Evolutionary conservation across 805 yeast genomes (phyloP).

Genomic region (Saturnispora gosingensis): DNA sequence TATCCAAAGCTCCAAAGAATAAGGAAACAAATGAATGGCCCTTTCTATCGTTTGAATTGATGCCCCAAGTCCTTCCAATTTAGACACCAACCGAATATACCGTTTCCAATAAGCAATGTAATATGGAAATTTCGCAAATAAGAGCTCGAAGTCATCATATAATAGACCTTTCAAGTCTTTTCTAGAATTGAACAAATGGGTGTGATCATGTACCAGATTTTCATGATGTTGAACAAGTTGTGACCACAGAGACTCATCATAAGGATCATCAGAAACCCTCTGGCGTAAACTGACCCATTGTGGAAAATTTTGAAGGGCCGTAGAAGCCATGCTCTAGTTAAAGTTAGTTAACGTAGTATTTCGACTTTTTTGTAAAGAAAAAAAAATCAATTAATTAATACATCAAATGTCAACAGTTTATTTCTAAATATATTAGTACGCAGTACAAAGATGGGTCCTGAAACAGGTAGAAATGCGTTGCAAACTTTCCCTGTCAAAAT

Average conservation of each 20-base stretch:
- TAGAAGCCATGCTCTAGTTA: background rate
- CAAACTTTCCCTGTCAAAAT: slow-evolving; percentile 6
- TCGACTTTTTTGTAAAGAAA: background rate
- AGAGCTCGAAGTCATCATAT: slow-evolving; percentile 28
- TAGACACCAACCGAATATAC: slow-evolving; percentile 45
- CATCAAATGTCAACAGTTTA: background rate
- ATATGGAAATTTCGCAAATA: slow-evolving; percentile 49
- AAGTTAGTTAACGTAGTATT: background rate
- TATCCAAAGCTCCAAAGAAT: slow-evolving; percentile 57
- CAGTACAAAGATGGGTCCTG: background rate
- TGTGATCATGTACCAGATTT: slow-evolving; percentile 17
- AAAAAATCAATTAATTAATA: background rate
- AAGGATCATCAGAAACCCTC: slow-evolving; percentile 18
- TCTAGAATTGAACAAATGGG: slow-evolving; percentile 12
- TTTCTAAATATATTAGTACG: background rate
- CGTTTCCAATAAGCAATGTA: slow-evolving; percentile 56
- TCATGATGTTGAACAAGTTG: slow-evolving; percentile 20
- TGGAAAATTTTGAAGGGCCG: slow-evolving; percentile 16
- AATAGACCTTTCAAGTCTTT: slow-evolving; percentile 14
- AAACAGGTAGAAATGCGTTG: background rate
- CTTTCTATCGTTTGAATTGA: slow-evolving; percentile 38
- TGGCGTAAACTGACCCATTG: slow-evolving; percentile 21
- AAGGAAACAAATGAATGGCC: slow-evolving; percentile 43
- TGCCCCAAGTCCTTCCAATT: slow-evolving; percentile 43
- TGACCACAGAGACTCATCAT: slow-evolving; percentile 21